Percentiles rank a stretch among this genome's conserved stretches.
Conservation (phyloP, 352 stramenopile genomes). For the Phytophthora cactorum region DNA sequence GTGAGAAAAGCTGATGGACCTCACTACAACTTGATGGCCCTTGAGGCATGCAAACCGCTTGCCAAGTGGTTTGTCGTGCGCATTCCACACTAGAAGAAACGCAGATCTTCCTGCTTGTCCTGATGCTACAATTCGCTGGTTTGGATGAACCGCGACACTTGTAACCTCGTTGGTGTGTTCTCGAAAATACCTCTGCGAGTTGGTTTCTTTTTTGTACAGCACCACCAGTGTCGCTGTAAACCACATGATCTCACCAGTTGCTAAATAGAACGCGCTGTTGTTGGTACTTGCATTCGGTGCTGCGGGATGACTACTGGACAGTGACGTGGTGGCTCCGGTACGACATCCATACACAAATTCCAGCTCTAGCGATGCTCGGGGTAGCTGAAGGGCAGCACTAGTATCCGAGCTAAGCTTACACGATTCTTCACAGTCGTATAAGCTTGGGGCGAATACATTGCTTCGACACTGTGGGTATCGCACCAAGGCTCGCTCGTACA, state of each 20-base stretch:
- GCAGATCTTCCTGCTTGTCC: conserved; percentile 64
- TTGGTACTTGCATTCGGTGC: conserved; percentile 44
- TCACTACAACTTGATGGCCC: conserved; percentile 61
- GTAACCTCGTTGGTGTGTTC: conserved; percentile 72
- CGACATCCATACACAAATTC: conserved; percentile 71
- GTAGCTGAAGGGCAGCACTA: conserved; percentile 11
- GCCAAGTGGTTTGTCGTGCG: conserved; percentile 60
- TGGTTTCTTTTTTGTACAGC: conserved; percentile 58
- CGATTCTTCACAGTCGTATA: conserved; percentile 41
- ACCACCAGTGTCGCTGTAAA: conserved; percentile 64
- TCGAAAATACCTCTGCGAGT: conserved; percentile 63
- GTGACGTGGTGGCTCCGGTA: conserved; percentile 36
- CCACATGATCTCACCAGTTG: conserved; percentile 69
- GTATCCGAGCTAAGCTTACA: conserved; percentile 19
- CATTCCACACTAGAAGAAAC: conserved; percentile 73
- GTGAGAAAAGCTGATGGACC: conserved; percentile 73
- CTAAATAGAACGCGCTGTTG: conserved; percentile 61
- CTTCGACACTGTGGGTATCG: conserved; percentile 72
- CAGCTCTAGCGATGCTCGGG: conserved; percentile 52
- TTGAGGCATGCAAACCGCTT: conserved; percentile 61
- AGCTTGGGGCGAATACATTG: conserved; percentile 67
- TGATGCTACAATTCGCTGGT: conserved; percentile 63
- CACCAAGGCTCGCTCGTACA: conserved; percentile 69
- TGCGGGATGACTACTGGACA: conserved; percentile 32
- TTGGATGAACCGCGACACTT: conserved; percentile 60